Evolutionary conservation across 345 rosid species (phyloP).

Genomic region (Sonneratia alba): DNA sequence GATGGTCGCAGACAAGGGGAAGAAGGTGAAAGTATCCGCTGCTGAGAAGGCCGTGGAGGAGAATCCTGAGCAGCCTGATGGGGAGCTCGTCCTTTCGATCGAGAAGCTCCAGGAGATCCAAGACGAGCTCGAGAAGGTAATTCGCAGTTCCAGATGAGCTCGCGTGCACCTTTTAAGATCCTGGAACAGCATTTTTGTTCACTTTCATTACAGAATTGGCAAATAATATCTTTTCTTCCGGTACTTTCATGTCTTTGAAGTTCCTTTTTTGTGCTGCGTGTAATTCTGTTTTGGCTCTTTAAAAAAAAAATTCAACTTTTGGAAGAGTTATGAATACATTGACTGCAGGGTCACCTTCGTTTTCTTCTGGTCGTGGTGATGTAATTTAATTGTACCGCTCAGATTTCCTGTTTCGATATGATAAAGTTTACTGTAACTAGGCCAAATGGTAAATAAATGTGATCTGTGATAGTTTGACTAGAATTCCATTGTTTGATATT

Average conservation of each 20-base stretch:
- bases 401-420: background rate
- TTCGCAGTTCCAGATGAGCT: background rate
- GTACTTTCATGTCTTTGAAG: background rate
- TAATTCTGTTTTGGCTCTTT: background rate
- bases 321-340: background rate
- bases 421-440: background rate
- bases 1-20: conserved; percentile 81
- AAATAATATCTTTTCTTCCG: too few relatives aligned
- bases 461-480: background rate
- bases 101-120: conserved; percentile 97
- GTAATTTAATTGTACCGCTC: background rate
- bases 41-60: conserved; percentile 46
- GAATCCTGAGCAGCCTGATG: conserved; percentile 53
- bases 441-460: background rate
- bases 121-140: conserved; percentile 90
- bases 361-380: background rate
- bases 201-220: too few relatives aligned
- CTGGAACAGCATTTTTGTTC: too few relatives aligned
- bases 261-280: background rate
- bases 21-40: conserved; percentile 65
- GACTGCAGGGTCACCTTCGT: background rate
- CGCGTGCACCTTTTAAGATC: too few relatives aligned
- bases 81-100: conserved; percentile 71
- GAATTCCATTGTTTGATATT: background rate
- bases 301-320: background rate